Conservation (phyloP, 2,329 filamentous ascomycete species). For the Byssothecium circinans region DNA sequence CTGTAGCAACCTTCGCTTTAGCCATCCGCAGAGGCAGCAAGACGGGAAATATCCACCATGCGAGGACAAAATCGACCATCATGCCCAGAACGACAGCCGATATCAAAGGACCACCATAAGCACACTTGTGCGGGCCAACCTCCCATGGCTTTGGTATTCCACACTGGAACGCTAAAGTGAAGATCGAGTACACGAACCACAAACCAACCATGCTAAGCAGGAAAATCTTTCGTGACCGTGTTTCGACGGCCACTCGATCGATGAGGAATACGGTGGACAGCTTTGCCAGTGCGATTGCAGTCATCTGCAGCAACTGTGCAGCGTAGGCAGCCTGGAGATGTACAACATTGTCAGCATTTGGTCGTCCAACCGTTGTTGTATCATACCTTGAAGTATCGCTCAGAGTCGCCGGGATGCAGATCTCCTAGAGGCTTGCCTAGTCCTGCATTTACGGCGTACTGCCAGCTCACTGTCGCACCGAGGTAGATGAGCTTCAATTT, state of each 20-base stretch:
- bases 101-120: slow-evolving; percentile 14
- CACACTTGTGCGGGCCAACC: slow-evolving; percentile 11
- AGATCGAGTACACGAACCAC: slow-evolving; percentile 18
- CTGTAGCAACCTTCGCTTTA: slow-evolving; percentile 8
- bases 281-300: slow-evolving; percentile 20
- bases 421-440: slow-evolving; percentile 13
- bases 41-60: slow-evolving; percentile 28
- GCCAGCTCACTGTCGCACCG: slow-evolving; percentile 15
- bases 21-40: slow-evolving; percentile 23
- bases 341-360: neutral
- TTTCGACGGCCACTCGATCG: slow-evolving; percentile 21
- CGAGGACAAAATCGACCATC: slow-evolving; percentile 24
- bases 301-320: slow-evolving; percentile 15
- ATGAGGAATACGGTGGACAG: slow-evolving; percentile 20
- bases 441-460: slow-evolving; percentile 19
- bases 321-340: slow-evolving; percentile 17
- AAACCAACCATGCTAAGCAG: slow-evolving; percentile 16
- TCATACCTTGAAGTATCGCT: slow-evolving; percentile 19
- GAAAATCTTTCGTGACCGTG: slow-evolving; percentile 5
- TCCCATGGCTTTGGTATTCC: slow-evolving; percentile 14
- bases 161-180: slow-evolving; percentile 22
- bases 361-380: neutral
- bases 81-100: slow-evolving; percentile 24
- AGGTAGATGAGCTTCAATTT: slow-evolving; percentile 15
- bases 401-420: slow-evolving; percentile 5